phyloP scores from a whole-genome alignment of 495 filamentous ascomycete species.

The Trypethelium eluteriae region DNA sequence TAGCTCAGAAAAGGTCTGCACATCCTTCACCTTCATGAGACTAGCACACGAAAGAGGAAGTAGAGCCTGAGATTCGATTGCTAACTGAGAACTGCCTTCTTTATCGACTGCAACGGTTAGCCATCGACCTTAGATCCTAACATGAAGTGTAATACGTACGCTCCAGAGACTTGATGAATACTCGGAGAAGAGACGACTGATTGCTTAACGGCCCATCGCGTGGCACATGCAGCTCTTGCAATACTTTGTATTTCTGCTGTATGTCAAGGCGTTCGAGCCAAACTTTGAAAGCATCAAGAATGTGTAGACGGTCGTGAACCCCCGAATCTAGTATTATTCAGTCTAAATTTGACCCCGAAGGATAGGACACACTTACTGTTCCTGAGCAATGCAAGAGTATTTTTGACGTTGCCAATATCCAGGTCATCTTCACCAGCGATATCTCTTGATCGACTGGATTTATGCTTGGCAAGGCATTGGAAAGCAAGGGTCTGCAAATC shows the following conservation, averaged over 20 bases:
- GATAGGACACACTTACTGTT: neutral
- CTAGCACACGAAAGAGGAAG: conserved; percentile 3
- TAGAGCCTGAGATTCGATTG: neutral
- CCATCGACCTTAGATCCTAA: neutral
- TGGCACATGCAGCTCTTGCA: neutral
- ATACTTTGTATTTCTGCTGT: neutral
- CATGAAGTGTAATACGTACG: neutral
- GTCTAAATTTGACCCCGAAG: neutral
- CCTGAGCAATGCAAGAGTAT: neutral
- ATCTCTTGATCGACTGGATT: neutral
- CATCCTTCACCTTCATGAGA: neutral
- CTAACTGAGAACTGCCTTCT: neutral
- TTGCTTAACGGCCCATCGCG: neutral
- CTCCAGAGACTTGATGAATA: conserved; percentile 4
- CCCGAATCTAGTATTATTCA: neutral
- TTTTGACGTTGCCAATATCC: neutral
- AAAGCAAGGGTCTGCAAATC: neutral
- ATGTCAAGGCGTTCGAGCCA: neutral
- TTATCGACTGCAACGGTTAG: neutral
- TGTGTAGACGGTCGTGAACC: neutral
- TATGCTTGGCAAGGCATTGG: neutral
- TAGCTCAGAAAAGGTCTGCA: conserved; percentile 4
- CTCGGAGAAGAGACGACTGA: neutral
- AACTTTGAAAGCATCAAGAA: neutral
- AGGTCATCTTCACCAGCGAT: too few relatives aligned